phyloP scores from a whole-genome alignment of 805 yeast species.

The Lipomyces yamadae region DNA sequence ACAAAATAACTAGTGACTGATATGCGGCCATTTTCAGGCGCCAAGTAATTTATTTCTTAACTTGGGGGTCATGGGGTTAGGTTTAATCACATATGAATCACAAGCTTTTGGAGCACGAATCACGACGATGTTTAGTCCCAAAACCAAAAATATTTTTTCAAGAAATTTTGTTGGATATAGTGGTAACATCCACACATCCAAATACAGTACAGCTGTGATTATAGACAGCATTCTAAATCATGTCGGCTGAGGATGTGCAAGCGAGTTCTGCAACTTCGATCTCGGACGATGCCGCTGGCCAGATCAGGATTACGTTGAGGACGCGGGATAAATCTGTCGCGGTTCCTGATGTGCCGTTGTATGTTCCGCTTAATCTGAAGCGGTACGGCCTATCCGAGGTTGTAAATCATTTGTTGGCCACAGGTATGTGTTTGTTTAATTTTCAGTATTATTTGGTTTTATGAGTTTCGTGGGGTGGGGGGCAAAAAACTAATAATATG shows the following conservation, averaged over 20 bases:
- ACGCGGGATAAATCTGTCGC: conserved; percentile 80
- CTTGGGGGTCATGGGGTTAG: too few relatives aligned
- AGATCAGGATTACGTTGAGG: conserved; percentile 67
- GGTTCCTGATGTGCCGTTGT: conserved; percentile 79
- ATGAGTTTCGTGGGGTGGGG: too few relatives aligned
- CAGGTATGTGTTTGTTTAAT: conserved; percentile 31
- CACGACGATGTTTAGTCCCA: not conserved
- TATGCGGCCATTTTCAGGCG: too few relatives aligned
- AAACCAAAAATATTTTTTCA: not conserved
- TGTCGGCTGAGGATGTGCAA: not conserved
- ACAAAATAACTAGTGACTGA: too few relatives aligned
- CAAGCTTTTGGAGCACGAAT: not conserved
- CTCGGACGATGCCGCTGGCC: conserved; percentile 43
- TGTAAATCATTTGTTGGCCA: conserved; percentile 80
- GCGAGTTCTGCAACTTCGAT: not conserved
- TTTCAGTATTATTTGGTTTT: too few relatives aligned
- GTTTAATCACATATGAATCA: too few relatives aligned
- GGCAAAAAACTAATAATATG: not conserved
- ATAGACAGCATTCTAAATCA: not conserved
- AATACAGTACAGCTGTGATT: not conserved
- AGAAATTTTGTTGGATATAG: not conserved
- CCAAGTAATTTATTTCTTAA: too few relatives aligned
- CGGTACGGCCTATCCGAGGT: conserved; percentile 93
- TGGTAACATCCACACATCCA: not conserved
- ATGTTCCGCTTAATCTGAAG: conserved; percentile 82